These are phyloP conservation scores for Glonium stellatum DNA, from an alignment of 495 filamentous ascomycete genomes.

Conservation along the genomic window DNA sequence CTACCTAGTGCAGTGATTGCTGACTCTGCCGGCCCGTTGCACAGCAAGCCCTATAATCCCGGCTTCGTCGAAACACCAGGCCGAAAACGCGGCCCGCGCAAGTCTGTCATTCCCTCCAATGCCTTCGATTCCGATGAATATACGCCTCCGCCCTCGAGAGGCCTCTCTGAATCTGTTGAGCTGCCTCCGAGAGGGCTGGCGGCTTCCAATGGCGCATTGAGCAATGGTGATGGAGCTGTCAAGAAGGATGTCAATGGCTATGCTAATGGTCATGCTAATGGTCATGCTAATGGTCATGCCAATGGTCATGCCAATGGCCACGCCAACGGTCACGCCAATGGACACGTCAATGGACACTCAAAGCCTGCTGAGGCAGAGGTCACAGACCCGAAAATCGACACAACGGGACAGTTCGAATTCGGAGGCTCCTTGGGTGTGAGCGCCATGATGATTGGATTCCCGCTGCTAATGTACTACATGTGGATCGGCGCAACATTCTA, in stretches of 20 bases:
- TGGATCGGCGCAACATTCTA: slow-evolving; percentile 95
- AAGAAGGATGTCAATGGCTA: slow-evolving; percentile 5
- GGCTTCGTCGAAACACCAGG: slow-evolving; percentile 42
- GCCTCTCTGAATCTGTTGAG: slow-evolving; percentile 6
- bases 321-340: slow-evolving; percentile 15
- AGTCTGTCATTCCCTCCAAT: slow-evolving; percentile 24
- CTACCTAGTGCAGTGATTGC: neutral
- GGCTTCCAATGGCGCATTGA: neutral
- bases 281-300: slow-evolving; percentile 16
- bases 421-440: slow-evolving; percentile 70
- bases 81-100: slow-evolving; percentile 29
- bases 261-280: slow-evolving; percentile 14
- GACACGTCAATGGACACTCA: slow-evolving; percentile 22
- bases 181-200: neutral
- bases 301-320: slow-evolving; percentile 23
- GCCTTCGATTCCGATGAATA: slow-evolving; percentile 21
- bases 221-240: neutral
- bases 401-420: slow-evolving; percentile 79
- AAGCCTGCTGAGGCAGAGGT: neutral
- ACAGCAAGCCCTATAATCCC: slow-evolving; percentile 36
- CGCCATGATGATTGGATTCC: slow-evolving; percentile 88
- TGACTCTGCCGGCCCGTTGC: neutral
- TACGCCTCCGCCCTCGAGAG: neutral
- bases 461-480: slow-evolving; percentile 95
- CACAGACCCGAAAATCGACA: slow-evolving; percentile 67